Base-by-base conservation (phyloP, 805 yeast species). In the Hanseniaspora meyeri region DNA sequence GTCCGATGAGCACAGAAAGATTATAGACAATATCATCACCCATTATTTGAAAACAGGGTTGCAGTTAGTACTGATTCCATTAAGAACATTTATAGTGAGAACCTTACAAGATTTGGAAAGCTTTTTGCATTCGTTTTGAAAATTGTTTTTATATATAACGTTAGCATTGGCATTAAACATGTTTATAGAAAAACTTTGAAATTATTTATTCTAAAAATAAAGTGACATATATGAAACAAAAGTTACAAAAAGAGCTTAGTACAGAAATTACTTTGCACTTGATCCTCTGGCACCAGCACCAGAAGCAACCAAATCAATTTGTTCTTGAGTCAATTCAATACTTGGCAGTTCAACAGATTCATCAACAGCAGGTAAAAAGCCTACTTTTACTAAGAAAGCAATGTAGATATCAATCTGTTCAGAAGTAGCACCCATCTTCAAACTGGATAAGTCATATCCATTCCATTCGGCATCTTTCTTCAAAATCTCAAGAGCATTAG, bases 211-310 rank as follows among this genome's bases (percentile, higher is more conserved):
- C 6, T 40, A 16, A 38, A 51, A 31, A 32, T 32, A 29, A 8
- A 34, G n/a, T 7, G 9, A 20, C 17, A 32, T 34, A 32, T 34
- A 42, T 11, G 12, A 17, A 24, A 24, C 27, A 24, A 24, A 24
- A n/a, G n/a, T n/a, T 5, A 24, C 3, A 24, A 3, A 24, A 24
- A 24, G 5, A 4, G 27, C 27, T 24, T 24, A 3, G 27, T 24
- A 24, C 27, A 24, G 27, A 3, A 5, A 24, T 42, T 49, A 55
- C 32, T 63, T 59, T 32, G 80, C 80, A 36, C 87, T 82, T 65
- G 85, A 80, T 19, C 84, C 77, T 77, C 91, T 83, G 37, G 82
- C 83, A 65, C 87, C 87, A 32, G 85, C 85, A 63, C 90, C 91
- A 11, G 83, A 67, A 16, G 75, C 70, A 50, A 83, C 75, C 61